phyloP scores from a whole-genome alignment of 2,329 filamentous ascomycete genomes.

The Pyrenochaeta sp. region DNA sequence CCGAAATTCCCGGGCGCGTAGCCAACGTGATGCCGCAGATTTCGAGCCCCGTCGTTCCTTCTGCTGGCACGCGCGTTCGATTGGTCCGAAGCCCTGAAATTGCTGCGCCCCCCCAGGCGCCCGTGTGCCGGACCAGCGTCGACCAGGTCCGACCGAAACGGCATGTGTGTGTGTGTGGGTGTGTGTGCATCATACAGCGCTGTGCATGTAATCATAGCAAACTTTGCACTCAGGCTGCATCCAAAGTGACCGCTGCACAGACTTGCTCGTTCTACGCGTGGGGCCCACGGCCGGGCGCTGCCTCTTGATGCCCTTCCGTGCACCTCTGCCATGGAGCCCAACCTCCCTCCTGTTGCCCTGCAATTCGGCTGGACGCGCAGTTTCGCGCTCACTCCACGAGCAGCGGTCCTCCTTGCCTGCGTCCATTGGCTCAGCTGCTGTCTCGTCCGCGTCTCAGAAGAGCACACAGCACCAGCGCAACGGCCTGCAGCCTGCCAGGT shows the following conservation, averaged over 20 bases:
- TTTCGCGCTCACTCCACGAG: conserved; percentile 18
- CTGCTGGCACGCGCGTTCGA: conserved; percentile 10
- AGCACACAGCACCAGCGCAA: conserved; percentile 34
- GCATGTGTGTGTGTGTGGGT: no score
- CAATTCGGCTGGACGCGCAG: conserved; percentile 10
- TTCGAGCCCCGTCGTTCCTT: conserved; percentile 6
- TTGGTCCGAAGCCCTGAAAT: conserved; percentile 30
- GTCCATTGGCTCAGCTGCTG: conserved; percentile 36
- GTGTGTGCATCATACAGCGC: neutral
- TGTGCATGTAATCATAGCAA: neutral
- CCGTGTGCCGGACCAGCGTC: neutral
- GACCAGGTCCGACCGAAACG: conserved; percentile 1
- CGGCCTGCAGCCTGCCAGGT: conserved; percentile 29
- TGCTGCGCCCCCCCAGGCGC: conserved; percentile 20
- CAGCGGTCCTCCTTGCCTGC: conserved; percentile 8
- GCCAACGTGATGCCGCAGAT: conserved; percentile 38
- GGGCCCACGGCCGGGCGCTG: neutral
- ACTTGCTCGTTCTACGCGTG: neutral
- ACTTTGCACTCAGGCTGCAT: neutral
- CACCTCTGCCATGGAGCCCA: conserved; percentile 10
- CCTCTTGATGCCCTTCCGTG: conserved; percentile 4
- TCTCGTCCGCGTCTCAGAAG: conserved; percentile 45
- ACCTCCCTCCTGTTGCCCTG: conserved; percentile 13
- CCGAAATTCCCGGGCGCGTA: conserved; percentile 35
- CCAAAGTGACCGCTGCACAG: neutral